A percentile compares a stretch with the other conserved stretches of the same genome.
Conservation (phyloP, 2,329 filamentous ascomycete species). For the Colletotrichum sojae region DNA sequence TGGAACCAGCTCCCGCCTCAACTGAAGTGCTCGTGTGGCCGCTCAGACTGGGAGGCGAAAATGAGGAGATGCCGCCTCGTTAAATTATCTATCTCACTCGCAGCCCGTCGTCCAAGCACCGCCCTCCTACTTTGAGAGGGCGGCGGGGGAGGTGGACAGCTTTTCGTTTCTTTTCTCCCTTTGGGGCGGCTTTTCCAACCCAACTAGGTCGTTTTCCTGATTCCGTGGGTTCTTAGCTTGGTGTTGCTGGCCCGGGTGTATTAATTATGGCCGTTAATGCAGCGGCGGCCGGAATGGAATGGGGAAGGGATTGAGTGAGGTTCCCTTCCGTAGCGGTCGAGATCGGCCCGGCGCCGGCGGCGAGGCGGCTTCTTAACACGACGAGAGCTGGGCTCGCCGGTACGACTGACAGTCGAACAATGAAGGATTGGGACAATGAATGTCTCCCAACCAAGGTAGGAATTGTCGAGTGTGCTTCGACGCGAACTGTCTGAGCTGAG, state of each 20-base stretch:
- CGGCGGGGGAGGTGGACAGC: not conserved
- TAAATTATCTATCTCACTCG: constrained; percentile 20
- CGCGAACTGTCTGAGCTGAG: constrained; percentile 13
- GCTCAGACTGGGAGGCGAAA: constrained; percentile 8
- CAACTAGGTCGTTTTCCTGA: constrained; percentile 26
- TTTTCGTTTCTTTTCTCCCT: constrained; percentile 37
- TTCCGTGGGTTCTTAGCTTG: constrained; percentile 18
- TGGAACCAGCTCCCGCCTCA: constrained; percentile 17
- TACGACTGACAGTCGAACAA: not conserved
- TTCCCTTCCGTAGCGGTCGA: constrained; percentile 24
- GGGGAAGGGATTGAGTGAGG: not conserved
- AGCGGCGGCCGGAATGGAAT: constrained; percentile 30
- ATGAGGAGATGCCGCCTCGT: constrained; percentile 30
- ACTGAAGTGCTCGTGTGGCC: constrained; percentile 21
- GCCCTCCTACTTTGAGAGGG: constrained; percentile 1
- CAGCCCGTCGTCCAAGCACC: constrained; percentile 35
- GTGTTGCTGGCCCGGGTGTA: constrained; percentile 20
- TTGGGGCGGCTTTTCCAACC: constrained; percentile 10
- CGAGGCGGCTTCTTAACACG: not conserved
- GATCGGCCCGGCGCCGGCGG: not conserved
- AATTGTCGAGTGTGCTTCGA: constrained; percentile 18
- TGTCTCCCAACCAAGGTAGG: constrained; percentile 5
- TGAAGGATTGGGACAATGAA: constrained; percentile 18
- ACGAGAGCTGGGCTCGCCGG: not conserved
- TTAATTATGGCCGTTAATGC: constrained; percentile 19